These are phyloP conservation scores for Eucalyptus erythrocorys DNA, from an alignment of 345 rosid species.

Conservation along the genomic window DNA sequence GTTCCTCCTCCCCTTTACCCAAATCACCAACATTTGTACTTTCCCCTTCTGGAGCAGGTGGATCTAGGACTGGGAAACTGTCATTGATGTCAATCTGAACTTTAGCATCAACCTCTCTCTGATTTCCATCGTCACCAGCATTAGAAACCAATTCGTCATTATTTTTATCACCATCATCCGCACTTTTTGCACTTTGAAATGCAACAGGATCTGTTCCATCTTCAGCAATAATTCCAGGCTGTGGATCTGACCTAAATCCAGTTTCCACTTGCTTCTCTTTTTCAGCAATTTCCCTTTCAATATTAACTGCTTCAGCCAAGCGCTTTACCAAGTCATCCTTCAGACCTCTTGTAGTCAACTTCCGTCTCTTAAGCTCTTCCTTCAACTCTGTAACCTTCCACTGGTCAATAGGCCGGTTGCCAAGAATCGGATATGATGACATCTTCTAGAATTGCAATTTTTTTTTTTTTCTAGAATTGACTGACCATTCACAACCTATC, in stretches of 20 bases:
- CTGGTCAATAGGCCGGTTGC: constrained; percentile 73
- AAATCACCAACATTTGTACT: background rate
- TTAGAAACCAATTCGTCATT: background rate
- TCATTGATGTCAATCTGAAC: constrained; percentile 29
- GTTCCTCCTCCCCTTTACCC: constrained; percentile 5
- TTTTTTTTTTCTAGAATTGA: background rate
- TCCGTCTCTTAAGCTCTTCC: constrained; percentile 87
- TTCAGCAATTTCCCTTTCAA: constrained; percentile 43
- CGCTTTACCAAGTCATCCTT: constrained; percentile 86
- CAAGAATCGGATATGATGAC: constrained; percentile 58
- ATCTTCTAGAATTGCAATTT: constrained; percentile 41
- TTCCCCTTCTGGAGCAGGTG: background rate
- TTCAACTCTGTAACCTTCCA: constrained; percentile 92
- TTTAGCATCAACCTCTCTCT: constrained; percentile 23
- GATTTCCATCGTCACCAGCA: background rate
- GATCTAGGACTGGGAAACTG: constrained; percentile 12
- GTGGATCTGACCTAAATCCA: constrained; percentile 4
- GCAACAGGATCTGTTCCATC: constrained; percentile 7
- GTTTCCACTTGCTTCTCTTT: constrained; percentile 8
- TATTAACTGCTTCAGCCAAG: constrained; percentile 58
- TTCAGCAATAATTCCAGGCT: background rate
- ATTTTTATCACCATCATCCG: background rate
- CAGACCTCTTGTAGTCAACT: constrained; percentile 54
- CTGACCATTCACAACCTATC: background rate
- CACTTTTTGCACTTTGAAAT: constrained; percentile 4